Base-by-base conservation (phyloP, 73 alveolate species). In the Paramecium pentaurelia region DNA sequence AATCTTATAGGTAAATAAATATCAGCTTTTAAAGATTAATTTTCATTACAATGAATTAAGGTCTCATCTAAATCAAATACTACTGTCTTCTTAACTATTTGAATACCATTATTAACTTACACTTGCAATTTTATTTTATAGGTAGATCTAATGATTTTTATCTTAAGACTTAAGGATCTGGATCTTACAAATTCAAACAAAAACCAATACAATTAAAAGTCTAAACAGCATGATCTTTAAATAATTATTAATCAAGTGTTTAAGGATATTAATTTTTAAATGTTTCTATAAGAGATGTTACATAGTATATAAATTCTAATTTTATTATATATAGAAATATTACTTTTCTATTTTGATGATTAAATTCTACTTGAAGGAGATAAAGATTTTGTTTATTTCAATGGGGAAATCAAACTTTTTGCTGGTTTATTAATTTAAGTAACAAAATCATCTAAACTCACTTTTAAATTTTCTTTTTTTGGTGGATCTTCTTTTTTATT, bases 31-130 rank as follows among this genome's bases (percentile, higher is more conserved):
- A 77, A 92, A 87, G 86, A 68, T 73, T 91, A 86, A 86, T 93
- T 96, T 47, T 97, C 97, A 93, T 93, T 95, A 44, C 99, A 97
- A 91, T 97, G 99, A 12, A 97, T 94, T 28, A 97, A 93, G 28
- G 99, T 97, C 88, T 97, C 99, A 92, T 97, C 99, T 90, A 97
- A 92, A 94, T 97, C 99, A 94, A 97, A 97, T 6, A 95, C 93
- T 10, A 94, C 85, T 4, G 95, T 84, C 58, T 95, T 95, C 60
- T 92, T 77, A 36, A 36, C 93, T 88, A 58, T 11, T 42, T 68
- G 1, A 71, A 12, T 36, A 30, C 7, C 18, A 9, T 4, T 6
- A 80, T 80, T 18, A 54, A 4, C 36, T 18, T 80, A 80, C 73
- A 44, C 12, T 80, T 80, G 22, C 22, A 80, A 40, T 22, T 12